Base-by-base conservation (phyloP, 768 basidiomycete genomes). In the Sistotremastrum suecicum region DNA sequence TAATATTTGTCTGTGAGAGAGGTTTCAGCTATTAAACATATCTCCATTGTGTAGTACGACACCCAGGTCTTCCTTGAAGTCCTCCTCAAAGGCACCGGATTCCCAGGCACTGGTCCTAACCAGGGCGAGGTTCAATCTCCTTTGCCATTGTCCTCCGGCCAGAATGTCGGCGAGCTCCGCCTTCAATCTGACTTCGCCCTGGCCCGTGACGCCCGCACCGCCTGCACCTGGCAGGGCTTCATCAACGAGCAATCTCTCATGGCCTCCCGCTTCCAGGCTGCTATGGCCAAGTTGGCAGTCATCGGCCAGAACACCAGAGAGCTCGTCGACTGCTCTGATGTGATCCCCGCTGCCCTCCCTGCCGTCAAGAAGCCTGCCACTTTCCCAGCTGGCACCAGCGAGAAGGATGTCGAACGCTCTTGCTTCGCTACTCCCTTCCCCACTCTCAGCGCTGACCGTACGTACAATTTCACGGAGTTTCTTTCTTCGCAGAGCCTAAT, bases 201-300 rank as follows among this genome's bases (percentile, higher is more conserved):
- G 36, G 43, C 47, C 11, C 47, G 43, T 30, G 47, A 45, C 30
- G 30, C 46, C 6, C 43, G 43, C 11, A 48, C 44, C n/a, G 43
- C 47, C n/a, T 48, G 47, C 43, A 39, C 42, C 20, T 48, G 47
- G 47, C 47, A 48, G 43, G 34, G 30, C 6, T 36, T 48, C 36
- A 34, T 43, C 42, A 43, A 44, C 32, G 43, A 48, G 30, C 47
- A 48, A 7, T 10, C 42, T 3, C 37, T 29, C 34, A 48, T 48
- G 47, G 11, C 32, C 3, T 8, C 12, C 28, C 32, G 29, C 10
- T 48, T 48, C 44, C 39, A 40, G 20, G 20, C 20, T 20, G 49
- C 48, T 8, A 51, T 51, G 50, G 49, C 50, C 5, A 51, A 51
- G 43, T 44, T 51, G 35, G 44, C 50, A 37, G 44, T 51, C 11